Base-by-base conservation (phyloP, 140 eudicot genomes). In the Cichorium intybus region DNA sequence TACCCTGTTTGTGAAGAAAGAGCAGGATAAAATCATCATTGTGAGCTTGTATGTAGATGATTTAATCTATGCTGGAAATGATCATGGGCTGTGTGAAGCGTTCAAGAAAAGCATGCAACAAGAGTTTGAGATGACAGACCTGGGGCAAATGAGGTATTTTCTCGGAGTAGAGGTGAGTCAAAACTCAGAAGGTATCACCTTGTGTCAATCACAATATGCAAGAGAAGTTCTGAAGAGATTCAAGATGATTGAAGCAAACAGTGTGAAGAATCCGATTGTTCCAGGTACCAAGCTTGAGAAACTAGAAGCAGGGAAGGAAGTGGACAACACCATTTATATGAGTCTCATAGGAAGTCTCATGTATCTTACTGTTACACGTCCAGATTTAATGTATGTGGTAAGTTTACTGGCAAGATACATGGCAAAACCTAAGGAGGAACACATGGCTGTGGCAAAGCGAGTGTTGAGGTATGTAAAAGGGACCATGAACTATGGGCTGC, bases 181-280 rank as follows among this genome's bases (percentile, higher is more conserved):
- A 26, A 24, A 1, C 6, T 0, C 11, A 28, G 24, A 56, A 24
- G 60, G 60, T 3, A 53, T 53, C 9, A 2, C 62, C 12, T 15
- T 56, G 14, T 56, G 62, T 27, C 24, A 56, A 28, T 14, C 41
- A 1, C 11, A 29, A 4, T 56, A 56, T 56, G 62, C 62, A n/a
- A 27, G 0, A 22, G 43, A 56, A 4, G 24, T 56, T 1, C 8
- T 56, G 1, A 56, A 56, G 6, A 20, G 62, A 3, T 56, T 56
- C 43, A 56, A 43, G 20, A 60, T 60, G 66, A 3, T 33, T 33
- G 66, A 60, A 37, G 52, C 34, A 8, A 59, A 60, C 4, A 22
- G 7, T 1, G 66, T 60, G 20, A 39, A 39, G 23, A 60, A 60
- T 37, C 53, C 53, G 7, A 59, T 59, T 17, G 50, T 59, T 18